Evolutionary conservation across 495 filamentous ascomycete species (phyloP).

Genomic region (Pyrenula aspistea): DNA sequence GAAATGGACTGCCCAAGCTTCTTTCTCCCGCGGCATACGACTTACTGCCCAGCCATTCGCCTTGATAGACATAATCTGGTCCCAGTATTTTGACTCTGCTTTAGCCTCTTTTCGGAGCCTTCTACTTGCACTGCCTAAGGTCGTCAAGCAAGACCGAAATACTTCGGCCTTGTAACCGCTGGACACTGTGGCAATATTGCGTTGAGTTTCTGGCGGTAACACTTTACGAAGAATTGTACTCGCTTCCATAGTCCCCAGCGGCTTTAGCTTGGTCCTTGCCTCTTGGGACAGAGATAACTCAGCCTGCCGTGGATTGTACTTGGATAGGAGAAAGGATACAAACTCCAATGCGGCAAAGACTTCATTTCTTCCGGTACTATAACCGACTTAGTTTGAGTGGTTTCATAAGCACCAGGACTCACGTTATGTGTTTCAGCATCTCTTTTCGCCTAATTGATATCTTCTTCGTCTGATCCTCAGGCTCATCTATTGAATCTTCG

Average conservation of each 20-base stretch:
- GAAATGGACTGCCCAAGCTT: slow-evolving; percentile 73
- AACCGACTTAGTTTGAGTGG: slow-evolving; percentile 3
- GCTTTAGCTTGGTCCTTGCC: slow-evolving; percentile 28
- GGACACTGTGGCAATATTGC: slow-evolving; percentile 33
- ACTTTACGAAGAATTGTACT: slow-evolving; percentile 45
- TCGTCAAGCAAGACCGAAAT: slow-evolving; percentile 61
- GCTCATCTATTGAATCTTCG: slow-evolving; percentile 21
- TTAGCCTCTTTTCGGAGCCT: slow-evolving; percentile 64
- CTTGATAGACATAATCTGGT: slow-evolving; percentile 65
- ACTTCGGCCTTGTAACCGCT: slow-evolving; percentile 73
- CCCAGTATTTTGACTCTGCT: slow-evolving; percentile 79
- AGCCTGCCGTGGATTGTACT: slow-evolving; percentile 56
- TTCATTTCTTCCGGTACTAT: slow-evolving; percentile 53
- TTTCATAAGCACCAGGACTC: slow-evolving; percentile 7
- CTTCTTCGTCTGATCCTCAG: slow-evolving; percentile 21
- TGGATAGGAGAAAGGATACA: slow-evolving; percentile 72
- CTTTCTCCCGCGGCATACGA: slow-evolving; percentile 55
- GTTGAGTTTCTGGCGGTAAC: slow-evolving; percentile 3
- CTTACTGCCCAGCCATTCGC: slow-evolving; percentile 77
- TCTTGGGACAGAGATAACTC: slow-evolving; percentile 50
- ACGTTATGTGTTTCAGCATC: slow-evolving; percentile 39
- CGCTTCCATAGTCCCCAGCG: slow-evolving; percentile 63
- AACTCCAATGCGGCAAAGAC: slow-evolving; percentile 64
- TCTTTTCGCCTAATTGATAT: slow-evolving; percentile 34
- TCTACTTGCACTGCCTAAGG: slow-evolving; percentile 57